A percentile compares a stretch with the other conserved stretches of the same genome.
These are phyloP conservation scores for Triticum timopheevii DNA, from an alignment of 176 grass and related monocot genomes.

Conservation along the genomic window DNA sequence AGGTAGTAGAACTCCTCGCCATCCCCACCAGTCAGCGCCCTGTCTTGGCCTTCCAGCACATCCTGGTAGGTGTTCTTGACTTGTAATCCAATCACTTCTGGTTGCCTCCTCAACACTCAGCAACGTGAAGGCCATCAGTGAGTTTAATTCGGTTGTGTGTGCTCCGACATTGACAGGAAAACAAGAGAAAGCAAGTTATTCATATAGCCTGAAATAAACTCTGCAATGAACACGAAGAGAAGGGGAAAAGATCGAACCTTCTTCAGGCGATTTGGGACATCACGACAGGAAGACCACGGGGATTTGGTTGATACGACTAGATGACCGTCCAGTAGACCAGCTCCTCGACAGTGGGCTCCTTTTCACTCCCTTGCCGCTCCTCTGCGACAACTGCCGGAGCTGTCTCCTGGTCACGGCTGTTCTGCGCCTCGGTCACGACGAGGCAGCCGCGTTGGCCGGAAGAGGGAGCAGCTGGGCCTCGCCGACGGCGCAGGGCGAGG, in stretches of 20 bases:
- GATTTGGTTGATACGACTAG: neutral
- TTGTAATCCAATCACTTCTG: too few relatives aligned
- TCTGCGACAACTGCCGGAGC: neutral
- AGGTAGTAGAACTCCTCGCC: neutral
- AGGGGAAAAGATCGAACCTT: neutral
- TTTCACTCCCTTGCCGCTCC: neutral
- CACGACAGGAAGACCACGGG: neutral
- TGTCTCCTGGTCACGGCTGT: neutral
- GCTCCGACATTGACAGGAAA: neutral
- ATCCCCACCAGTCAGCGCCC: neutral
- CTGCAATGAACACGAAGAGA: neutral
- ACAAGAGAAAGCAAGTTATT: neutral
- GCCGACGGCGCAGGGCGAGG: neutral
- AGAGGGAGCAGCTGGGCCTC: neutral
- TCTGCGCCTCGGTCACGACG: neutral
- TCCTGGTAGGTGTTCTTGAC: too few relatives aligned
- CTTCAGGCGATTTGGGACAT: neutral
- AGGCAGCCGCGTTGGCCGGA: neutral
- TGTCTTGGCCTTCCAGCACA: neutral
- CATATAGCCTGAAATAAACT: neutral
- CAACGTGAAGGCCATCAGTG: neutral
- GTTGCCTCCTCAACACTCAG: neutral
- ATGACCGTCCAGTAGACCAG: neutral
- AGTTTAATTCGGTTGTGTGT: neutral
- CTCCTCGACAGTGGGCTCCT: neutral